Percentiles rank a stretch among this genome's conserved stretches.
Evolutionary conservation across 495 filamentous ascomycete species (phyloP).

Genomic region (Trichocladium antarcticum): DNA sequence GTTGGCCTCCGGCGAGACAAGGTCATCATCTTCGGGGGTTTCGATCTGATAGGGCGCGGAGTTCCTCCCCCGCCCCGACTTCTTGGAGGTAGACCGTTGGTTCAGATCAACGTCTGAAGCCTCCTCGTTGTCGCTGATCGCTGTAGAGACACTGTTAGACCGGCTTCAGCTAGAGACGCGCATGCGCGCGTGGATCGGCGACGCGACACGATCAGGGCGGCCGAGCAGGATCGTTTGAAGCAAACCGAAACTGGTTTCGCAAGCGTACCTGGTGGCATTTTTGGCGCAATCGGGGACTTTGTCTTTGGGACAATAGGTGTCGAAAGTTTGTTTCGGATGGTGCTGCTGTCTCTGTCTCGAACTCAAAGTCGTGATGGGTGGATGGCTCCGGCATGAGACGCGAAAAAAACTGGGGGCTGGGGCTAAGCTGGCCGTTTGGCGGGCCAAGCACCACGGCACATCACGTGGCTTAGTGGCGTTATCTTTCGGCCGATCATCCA

Average conservation of each 20-base stretch:
- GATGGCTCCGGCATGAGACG: not conserved
- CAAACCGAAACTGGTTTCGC: not conserved
- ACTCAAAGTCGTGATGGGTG: constrained; percentile 3
- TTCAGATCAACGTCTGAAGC: not conserved
- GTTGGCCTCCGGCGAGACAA: constrained; percentile 5
- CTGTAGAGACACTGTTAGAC: not conserved
- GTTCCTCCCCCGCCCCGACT: constrained; percentile 18
- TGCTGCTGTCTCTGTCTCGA: not conserved
- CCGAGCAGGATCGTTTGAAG: not conserved
- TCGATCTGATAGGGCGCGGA: constrained; percentile 5
- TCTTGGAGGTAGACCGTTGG: constrained; percentile 12
- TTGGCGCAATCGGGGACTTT: not conserved
- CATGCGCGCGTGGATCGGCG: not conserved
- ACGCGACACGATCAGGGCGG: constrained; percentile 1
- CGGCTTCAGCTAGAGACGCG: not conserved
- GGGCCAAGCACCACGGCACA: too few relatives aligned
- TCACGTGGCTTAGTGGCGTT: too few relatives aligned
- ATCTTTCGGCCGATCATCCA: too few relatives aligned
- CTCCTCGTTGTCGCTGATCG: constrained; percentile 4
- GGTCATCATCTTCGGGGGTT: constrained; percentile 11
- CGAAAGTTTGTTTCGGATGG: not conserved
- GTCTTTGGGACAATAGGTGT: too few relatives aligned
- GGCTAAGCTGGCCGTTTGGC: not conserved
- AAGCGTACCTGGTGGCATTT: constrained; percentile 11
- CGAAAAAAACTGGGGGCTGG: constrained; percentile 1